Percentiles rank a stretch among this genome's conserved stretches.
phyloP scores from a whole-genome alignment of 1,284 basidiomycete genomes.

The Austroboletus rostrupii region DNA sequence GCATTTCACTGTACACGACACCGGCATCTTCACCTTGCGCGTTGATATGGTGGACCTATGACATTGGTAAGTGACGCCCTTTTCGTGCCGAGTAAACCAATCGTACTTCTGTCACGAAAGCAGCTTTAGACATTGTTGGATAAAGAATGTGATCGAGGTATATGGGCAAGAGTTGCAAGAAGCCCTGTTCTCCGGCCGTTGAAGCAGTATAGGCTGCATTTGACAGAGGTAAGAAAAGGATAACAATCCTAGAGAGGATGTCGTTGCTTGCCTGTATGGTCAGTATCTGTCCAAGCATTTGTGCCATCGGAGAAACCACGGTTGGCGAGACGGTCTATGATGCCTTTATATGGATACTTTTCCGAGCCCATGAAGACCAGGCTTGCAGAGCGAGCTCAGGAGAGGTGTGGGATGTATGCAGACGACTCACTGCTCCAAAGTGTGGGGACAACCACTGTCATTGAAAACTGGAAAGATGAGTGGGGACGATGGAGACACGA shows the following conservation, averaged over 20 bases:
- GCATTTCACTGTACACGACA: slow-evolving; percentile 98
- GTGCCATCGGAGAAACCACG: slow-evolving; percentile 94
- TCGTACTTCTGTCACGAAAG: slow-evolving; percentile 86
- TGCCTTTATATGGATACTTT: slow-evolving; percentile 94
- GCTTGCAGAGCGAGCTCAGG: slow-evolving; percentile 35
- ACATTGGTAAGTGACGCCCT: not conserved
- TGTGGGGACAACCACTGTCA: slow-evolving; percentile 91
- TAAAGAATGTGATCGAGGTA: slow-evolving; percentile 98
- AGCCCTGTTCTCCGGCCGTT: slow-evolving; percentile 96
- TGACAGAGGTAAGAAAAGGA: not conserved
- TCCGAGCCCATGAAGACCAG: slow-evolving; percentile 94
- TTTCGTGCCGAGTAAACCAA: not conserved
- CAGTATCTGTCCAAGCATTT: slow-evolving; percentile 82
- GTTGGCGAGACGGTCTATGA: slow-evolving; percentile 96
- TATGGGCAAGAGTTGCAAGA: slow-evolving; percentile 90
- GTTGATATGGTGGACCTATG: slow-evolving; percentile 88
- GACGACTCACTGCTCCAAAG: slow-evolving; percentile 78
- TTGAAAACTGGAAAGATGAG: slow-evolving; percentile 65
- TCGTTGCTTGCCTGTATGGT: slow-evolving; percentile 54
- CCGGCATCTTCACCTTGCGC: slow-evolving; percentile 89
- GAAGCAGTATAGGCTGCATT: slow-evolving; percentile 83
- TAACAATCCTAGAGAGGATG: not conserved
- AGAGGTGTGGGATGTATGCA: not conserved
- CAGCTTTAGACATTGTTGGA: slow-evolving; percentile 89
- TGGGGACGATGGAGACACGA: not conserved